Conservation (phyloP, 169 alveolate genomes). For the Cryptosporidium tyzzeri region DNA sequence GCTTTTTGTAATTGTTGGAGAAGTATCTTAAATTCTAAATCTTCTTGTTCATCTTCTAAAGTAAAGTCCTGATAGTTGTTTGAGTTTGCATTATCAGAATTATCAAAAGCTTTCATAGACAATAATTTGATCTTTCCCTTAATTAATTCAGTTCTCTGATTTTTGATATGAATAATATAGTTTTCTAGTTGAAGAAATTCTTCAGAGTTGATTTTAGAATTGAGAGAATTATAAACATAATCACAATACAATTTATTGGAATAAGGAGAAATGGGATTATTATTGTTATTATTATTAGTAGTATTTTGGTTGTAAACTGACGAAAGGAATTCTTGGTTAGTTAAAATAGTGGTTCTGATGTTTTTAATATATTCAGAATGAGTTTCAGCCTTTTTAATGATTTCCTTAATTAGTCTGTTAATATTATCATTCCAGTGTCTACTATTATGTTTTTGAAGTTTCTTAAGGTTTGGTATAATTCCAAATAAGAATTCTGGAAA, state of each 20-base stretch:
- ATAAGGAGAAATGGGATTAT: background rate
- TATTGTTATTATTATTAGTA: background rate
- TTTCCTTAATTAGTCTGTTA: background rate
- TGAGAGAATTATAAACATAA: background rate
- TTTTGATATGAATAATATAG: background rate
- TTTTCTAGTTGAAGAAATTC: background rate
- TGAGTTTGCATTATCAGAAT: background rate
- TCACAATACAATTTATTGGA: background rate
- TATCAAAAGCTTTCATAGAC: conserved; percentile 2
- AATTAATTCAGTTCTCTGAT: conserved; percentile 18
- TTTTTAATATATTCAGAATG: conserved; percentile 26
- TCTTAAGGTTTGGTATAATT: conserved; percentile 31
- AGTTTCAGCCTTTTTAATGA: conserved; percentile 9
- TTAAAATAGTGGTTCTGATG: background rate
- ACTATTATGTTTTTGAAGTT: conserved; percentile 26
- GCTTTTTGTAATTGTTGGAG: conserved; percentile 18
- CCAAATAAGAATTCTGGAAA: conserved; percentile 43
- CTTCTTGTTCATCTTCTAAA: conserved; percentile 10
- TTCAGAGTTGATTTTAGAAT: background rate
- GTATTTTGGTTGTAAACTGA: background rate
- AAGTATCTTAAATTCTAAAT: conserved; percentile 30
- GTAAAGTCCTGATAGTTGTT: background rate
- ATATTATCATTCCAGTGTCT: conserved; percentile 55
- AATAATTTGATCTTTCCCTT: conserved; percentile 30
- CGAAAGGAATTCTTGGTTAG: background rate